Percentiles rank a stretch among this genome's conserved stretches.
These are phyloP conservation scores for Phallus indusiatus DNA, from an alignment of 768 basidiomycete genomes.

Conservation along the genomic window DNA sequence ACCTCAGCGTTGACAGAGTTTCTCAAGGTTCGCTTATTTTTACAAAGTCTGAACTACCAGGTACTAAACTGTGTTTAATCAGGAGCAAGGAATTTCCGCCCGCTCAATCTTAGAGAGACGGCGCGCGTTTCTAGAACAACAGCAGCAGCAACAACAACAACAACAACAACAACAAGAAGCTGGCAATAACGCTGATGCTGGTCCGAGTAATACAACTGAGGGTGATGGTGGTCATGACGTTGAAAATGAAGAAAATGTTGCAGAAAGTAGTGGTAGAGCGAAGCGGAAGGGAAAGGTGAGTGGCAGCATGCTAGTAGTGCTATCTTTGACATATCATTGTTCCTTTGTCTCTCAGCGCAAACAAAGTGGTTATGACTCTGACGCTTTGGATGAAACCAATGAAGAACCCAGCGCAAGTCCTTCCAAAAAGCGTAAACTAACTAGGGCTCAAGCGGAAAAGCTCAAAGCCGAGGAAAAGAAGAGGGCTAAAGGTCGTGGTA, in stretches of 20 bases:
- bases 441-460: slow-evolving; percentile 13
- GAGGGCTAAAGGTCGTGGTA: slow-evolving; percentile 13
- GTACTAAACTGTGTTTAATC: neutral
- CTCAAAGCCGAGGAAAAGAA: slow-evolving; percentile 16
- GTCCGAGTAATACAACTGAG: neutral
- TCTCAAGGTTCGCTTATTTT: slow-evolving; percentile 41
- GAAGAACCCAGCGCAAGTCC: slow-evolving; percentile 28
- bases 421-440: slow-evolving; percentile 44
- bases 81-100: slow-evolving; percentile 47
- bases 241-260: slow-evolving; percentile 9
- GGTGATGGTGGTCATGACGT: slow-evolving; percentile 13
- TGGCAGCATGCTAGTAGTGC: slow-evolving; percentile 30
- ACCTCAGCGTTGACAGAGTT: slow-evolving; percentile 80
- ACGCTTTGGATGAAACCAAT: slow-evolving; percentile 57
- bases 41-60: neutral
- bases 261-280: neutral
- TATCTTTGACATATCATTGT: neutral
- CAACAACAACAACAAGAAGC: too few species aligned
- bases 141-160: too few species aligned
- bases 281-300: slow-evolving; percentile 22
- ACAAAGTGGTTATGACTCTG: slow-evolving; percentile 51
- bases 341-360: slow-evolving; percentile 1
- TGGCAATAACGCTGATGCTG: slow-evolving; percentile 11
- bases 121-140: neutral
- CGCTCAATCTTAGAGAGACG: slow-evolving; percentile 7